A percentile compares a stretch with the other conserved stretches of the same genome.
These are phyloP conservation scores for Aspergillus mulundensis DNA, from an alignment of 495 filamentous ascomycete genomes.

Conservation along the genomic window DNA sequence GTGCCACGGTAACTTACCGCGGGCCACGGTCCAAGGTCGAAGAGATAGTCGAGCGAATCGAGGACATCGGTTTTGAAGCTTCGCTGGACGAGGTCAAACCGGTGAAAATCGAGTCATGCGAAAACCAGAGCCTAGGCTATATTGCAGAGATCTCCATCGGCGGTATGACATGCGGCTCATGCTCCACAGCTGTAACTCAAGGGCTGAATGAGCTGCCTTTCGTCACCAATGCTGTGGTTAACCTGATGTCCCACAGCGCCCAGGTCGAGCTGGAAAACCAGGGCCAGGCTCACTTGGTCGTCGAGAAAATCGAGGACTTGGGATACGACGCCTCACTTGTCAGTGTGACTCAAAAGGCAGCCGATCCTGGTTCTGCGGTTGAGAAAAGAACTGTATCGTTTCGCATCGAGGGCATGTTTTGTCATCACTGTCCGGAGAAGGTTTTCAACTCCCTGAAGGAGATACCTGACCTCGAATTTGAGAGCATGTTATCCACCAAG, in stretches of 20 bases:
- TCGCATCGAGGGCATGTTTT: slow-evolving; percentile 79
- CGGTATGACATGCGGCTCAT: slow-evolving; percentile 83
- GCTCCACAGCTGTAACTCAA: slow-evolving; percentile 60
- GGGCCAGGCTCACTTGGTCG: slow-evolving; percentile 53
- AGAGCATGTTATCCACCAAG: slow-evolving; percentile 44
- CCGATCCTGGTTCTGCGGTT: slow-evolving; percentile 9
- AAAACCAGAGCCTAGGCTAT: slow-evolving; percentile 20
- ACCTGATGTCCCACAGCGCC: slow-evolving; percentile 69
- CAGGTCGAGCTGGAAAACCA: slow-evolving; percentile 56
- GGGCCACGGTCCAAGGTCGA: slow-evolving; percentile 40
- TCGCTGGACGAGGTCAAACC: slow-evolving; percentile 40
- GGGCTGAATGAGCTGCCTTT: slow-evolving; percentile 60
- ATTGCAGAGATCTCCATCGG: slow-evolving; percentile 64
- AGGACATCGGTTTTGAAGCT: slow-evolving; percentile 55
- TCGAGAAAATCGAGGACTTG: slow-evolving; percentile 70
- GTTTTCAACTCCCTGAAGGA: slow-evolving; percentile 51
- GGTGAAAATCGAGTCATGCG: slow-evolving; percentile 21
- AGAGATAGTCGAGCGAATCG: slow-evolving; percentile 45
- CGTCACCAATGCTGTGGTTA: slow-evolving; percentile 61
- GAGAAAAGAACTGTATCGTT: slow-evolving; percentile 59
- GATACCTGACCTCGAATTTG: slow-evolving; percentile 48
- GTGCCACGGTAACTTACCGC: slow-evolving; percentile 44
- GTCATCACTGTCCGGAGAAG: slow-evolving; percentile 71
- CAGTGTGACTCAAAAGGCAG: slow-evolving; percentile 22
- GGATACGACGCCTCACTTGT: slow-evolving; percentile 70